phyloP scores from a whole-genome alignment of 192 early-diverging fungal species.

The Coemansia sp. region DNA sequence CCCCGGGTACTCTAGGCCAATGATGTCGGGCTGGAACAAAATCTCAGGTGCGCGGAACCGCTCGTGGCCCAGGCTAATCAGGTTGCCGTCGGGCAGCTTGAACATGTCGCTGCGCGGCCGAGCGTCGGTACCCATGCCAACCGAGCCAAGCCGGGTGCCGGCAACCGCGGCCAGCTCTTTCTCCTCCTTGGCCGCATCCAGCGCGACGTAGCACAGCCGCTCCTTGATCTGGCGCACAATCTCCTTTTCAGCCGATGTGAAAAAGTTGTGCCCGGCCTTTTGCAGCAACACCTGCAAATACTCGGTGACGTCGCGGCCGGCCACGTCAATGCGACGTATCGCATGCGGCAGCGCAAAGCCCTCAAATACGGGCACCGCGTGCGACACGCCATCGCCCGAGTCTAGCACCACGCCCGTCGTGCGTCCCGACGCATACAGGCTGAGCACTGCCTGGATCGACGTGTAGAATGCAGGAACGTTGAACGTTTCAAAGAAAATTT shows the following conservation, averaged over 20 bases:
- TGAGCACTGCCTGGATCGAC: slow-evolving; percentile 95
- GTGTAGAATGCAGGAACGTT: slow-evolving; percentile 97
- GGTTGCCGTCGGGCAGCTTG: slow-evolving; percentile 39
- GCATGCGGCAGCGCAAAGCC: slow-evolving; percentile 95
- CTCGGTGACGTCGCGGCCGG: slow-evolving; percentile 93
- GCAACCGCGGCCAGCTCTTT: slow-evolving; percentile 77
- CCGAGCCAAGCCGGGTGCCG: slow-evolving; percentile 53
- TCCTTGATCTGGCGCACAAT: slow-evolving; percentile 95
- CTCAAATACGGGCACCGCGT: slow-evolving; percentile 86
- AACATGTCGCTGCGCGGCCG: slow-evolving; percentile 40
- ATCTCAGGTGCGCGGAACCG: slow-evolving; percentile 94
- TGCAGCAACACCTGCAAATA: slow-evolving; percentile 88
- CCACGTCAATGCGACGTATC: slow-evolving; percentile 89
- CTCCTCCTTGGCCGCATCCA: slow-evolving; percentile 88
- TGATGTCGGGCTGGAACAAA: slow-evolving; percentile 89
- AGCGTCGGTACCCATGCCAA: slow-evolving; percentile 64
- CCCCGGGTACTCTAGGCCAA: slow-evolving; percentile 89
- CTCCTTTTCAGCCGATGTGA: slow-evolving; percentile 92
- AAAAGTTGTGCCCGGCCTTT: slow-evolving; percentile 81
- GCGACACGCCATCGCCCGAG: slow-evolving; percentile 93
- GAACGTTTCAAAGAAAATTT: slow-evolving; percentile 99
- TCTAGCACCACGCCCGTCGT: slow-evolving; percentile 98
- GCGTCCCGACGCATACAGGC: slow-evolving; percentile 94
- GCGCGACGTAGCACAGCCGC: slow-evolving; percentile 88
- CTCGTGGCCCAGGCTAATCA: slow-evolving; percentile 74